Percentiles rank a stretch among this genome's conserved stretches.
These are phyloP conservation scores for Hansfordia pulvinata DNA, from an alignment of 2,329 filamentous ascomycete genomes.

Conservation along the genomic window DNA sequence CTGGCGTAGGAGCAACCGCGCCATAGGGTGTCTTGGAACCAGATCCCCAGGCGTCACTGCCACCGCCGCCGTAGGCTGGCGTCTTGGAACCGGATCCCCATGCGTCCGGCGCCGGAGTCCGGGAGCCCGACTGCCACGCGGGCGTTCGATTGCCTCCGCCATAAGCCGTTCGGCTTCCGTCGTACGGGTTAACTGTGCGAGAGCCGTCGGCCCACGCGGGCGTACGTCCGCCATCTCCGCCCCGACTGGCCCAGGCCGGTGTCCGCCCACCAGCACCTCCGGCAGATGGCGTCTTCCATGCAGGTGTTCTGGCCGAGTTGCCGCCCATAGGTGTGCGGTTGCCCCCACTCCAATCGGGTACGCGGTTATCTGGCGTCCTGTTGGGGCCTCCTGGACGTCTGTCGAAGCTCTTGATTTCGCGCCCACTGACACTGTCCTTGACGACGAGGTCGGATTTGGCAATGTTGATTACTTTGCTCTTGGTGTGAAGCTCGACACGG, in stretches of 20 bases:
- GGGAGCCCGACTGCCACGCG: conserved; percentile 65
- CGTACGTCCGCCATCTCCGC: conserved; percentile 45
- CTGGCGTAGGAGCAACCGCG: conserved; percentile 42
- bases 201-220: conserved; percentile 60
- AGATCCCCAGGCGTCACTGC: conserved; percentile 46
- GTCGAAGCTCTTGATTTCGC: conserved; percentile 57
- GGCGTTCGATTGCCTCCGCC: conserved; percentile 60
- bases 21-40: conserved; percentile 71
- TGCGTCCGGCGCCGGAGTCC: conserved; percentile 52
- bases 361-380: conserved; percentile 28
- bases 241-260: conserved; percentile 45
- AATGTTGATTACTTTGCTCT: conserved; percentile 81
- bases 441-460: conserved; percentile 70
- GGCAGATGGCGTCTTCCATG: conserved; percentile 56
- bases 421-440: conserved; percentile 72
- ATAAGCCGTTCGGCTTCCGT: conserved; percentile 65
- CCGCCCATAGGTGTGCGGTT: conserved; percentile 55
- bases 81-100: conserved; percentile 58
- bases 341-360: conserved; percentile 46
- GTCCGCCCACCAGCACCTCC: conserved; percentile 41
- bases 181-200: conserved; percentile 56
- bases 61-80: conserved; percentile 39
- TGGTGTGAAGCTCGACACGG: conserved; percentile 85
- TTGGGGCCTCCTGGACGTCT: conserved; percentile 33
- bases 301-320: conserved; percentile 57